phyloP scores from a whole-genome alignment of 2,329 filamentous ascomycete genomes.

The Pseudocercospora fuligena region DNA sequence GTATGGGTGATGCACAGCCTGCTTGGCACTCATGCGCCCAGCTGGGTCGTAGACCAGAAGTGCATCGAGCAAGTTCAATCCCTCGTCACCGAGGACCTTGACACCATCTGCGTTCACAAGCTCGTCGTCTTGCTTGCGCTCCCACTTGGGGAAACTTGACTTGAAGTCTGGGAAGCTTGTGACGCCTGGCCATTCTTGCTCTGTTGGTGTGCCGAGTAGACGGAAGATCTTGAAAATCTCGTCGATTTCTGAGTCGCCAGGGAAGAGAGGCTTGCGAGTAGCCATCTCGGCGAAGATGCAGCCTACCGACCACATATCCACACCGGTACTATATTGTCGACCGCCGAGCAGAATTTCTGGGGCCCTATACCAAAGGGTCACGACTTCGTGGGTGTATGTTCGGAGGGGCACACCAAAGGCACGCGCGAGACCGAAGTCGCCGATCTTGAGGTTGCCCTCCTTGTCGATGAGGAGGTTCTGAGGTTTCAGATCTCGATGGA shows the following conservation, averaged over 20 bases:
- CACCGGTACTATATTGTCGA: slow-evolving; percentile 98
- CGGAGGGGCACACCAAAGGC: slow-evolving; percentile 98
- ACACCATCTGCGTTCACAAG: slow-evolving; percentile 64
- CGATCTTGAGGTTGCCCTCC: slow-evolving; percentile 87
- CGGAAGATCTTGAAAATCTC: slow-evolving; percentile 97
- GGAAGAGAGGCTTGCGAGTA: slow-evolving; percentile 91
- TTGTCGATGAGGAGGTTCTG: slow-evolving; percentile 96
- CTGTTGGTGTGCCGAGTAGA: slow-evolving; percentile 96
- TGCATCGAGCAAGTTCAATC: slow-evolving; percentile 82
- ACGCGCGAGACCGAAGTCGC: slow-evolving; percentile 90
- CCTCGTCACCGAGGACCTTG: slow-evolving; percentile 68
- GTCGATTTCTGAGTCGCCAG: slow-evolving; percentile 97
- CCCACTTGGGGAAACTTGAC: slow-evolving; percentile 90
- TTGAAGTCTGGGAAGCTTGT: slow-evolving; percentile 98
- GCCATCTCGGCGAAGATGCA: slow-evolving; percentile 99
- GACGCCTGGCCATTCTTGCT: slow-evolving; percentile 94
- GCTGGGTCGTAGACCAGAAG: slow-evolving; percentile 95
- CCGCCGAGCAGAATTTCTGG: slow-evolving; percentile 93
- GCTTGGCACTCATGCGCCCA: slow-evolving; percentile 83
- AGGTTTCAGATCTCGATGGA: slow-evolving; percentile 94
- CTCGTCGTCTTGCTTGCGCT: slow-evolving; percentile 85
- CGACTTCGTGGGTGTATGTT: slow-evolving; percentile 97
- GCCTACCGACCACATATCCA: slow-evolving; percentile 98
- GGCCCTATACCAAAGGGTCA: slow-evolving; percentile 96
- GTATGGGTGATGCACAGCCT: slow-evolving; percentile 90